Evolutionary conservation across 1,284 basidiomycete species (phyloP), one percentile per base, ranked within the genome.

Genomic region (Microbotryum intermedium): DNA sequence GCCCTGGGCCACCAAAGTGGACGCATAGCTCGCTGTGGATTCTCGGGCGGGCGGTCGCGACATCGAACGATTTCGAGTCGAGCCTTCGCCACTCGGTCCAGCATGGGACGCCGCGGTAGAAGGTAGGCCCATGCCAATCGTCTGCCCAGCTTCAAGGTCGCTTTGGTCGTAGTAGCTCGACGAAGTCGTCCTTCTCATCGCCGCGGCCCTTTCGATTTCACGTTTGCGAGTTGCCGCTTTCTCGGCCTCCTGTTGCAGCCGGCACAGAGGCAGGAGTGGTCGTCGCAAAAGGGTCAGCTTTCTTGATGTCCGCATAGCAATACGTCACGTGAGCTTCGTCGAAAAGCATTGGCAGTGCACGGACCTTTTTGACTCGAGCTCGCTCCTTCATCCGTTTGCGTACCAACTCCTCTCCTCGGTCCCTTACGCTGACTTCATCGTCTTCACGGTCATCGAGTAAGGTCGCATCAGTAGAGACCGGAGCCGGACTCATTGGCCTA

Each of bases 361-460:
- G 43, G 20, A 59, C 71, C 61, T 74, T 74, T 49, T 75, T 72
- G 30, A 69, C 61, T 57, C 73, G 52, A 46, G 23, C 25, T 7
- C 80, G 70, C 56, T 79, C 79, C 62, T 76, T 76, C 73, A 79
- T 77, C 29, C 81, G 70, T 46, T 77, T 73, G 43, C 78, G 72
- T 58, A 82, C 78, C 10, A 82, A 76, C 65, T 78, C 78, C 60
- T 80, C 79, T 9, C 81, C 81, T 28, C 80, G 73, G 68, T 82
- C 81, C 42, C 73, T 70, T 11, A 74, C 72, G 48, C 74, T 69
- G 10, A 76, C 74, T 60, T 79, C 80, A 60, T 82, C 80, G 57
- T 80, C 79, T 26, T 74, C 72, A 11, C 67, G 70, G 29, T 64
- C 62, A 26, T 71, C 70, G 11, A 39, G 16, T 16, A 39, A 39